Percentiles rank a stretch among this genome's conserved stretches.
Evolutionary conservation across 2,329 filamentous ascomycete genomes (phyloP).

Genomic region (Xylariaceae sp.): DNA sequence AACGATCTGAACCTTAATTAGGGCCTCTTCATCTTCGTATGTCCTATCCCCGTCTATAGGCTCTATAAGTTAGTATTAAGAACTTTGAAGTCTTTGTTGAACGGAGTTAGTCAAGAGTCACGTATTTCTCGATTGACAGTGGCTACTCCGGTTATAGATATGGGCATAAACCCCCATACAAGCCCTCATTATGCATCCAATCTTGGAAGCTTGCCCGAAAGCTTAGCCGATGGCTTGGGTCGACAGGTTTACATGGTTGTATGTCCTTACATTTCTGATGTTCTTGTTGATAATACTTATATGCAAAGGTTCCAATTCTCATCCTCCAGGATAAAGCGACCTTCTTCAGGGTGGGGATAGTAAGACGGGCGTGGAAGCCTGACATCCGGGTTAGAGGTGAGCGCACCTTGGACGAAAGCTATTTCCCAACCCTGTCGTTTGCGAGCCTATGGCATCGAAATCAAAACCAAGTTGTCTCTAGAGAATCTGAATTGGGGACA

Average conservation of each 20-base stretch:
- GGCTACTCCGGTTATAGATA: too few relatives aligned
- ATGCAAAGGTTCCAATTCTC: slow-evolving; percentile 1
- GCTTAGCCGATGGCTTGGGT: background rate
- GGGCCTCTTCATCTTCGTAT: too few relatives aligned
- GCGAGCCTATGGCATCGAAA: background rate
- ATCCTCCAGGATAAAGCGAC: background rate
- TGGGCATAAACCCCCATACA: background rate
- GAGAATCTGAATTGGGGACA: background rate
- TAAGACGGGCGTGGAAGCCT: background rate
- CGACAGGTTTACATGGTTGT: slow-evolving; percentile 1
- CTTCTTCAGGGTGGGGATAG: background rate
- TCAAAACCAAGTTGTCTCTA: slow-evolving; percentile 5
- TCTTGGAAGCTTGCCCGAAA: background rate
- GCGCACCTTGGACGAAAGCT: slow-evolving; percentile 12
- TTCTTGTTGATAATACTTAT: background rate
- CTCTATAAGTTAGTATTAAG: too few relatives aligned
- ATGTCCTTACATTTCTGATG: background rate
- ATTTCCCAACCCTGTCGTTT: slow-evolving; percentile 7
- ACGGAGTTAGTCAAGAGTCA: too few relatives aligned
- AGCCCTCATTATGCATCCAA: background rate
- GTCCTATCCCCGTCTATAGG: too few relatives aligned
- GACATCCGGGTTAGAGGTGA: background rate
- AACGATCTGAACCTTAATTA: too few relatives aligned
- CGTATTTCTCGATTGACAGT: too few relatives aligned
- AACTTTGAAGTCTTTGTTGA: too few relatives aligned